A percentile compares a stretch with the other conserved stretches of the same genome.
phyloP scores from a whole-genome alignment of 352 stramenopile genomes.

The Pelagophyceae sp. region DNA sequence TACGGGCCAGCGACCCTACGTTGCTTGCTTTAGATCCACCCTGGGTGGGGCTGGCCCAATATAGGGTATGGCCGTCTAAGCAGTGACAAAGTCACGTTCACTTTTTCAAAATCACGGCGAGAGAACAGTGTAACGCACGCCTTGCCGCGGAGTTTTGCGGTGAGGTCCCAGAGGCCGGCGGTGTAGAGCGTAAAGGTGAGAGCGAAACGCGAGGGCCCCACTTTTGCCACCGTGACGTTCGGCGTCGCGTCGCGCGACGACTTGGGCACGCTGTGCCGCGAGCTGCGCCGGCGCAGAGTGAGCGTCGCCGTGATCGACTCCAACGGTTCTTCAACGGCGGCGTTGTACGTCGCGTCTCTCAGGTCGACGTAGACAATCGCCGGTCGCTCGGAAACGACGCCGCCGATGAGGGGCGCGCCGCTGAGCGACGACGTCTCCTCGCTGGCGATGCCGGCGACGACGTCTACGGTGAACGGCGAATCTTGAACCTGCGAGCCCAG shows the following conservation, averaged over 20 bases:
- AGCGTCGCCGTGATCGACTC: not conserved
- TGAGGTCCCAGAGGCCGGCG: not conserved
- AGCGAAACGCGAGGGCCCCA: not conserved
- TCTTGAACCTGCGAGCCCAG: not conserved
- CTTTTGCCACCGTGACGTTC: not conserved
- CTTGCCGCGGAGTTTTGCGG: not conserved
- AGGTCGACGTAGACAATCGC: not conserved
- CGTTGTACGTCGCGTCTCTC: not conserved
- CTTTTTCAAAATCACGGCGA: too few species aligned
- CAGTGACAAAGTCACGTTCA: too few species aligned
- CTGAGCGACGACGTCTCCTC: not conserved
- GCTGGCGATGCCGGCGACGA: not conserved
- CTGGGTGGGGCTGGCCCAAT: too few species aligned
- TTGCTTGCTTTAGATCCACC: too few species aligned
- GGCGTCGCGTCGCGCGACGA: not conserved
- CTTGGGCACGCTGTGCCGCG: not conserved
- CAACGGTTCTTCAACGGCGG: not conserved
- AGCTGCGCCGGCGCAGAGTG: not conserved
- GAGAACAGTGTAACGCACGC: too few species aligned
- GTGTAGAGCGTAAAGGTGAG: not conserved
- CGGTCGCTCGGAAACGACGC: not conserved
- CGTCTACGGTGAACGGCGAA: not conserved
- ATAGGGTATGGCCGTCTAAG: too few species aligned
- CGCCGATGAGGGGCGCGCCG: not conserved
- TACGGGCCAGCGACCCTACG: too few species aligned